phyloP scores from a whole-genome alignment of 139 green algal species.

The Trebouxia sp. region DNA sequence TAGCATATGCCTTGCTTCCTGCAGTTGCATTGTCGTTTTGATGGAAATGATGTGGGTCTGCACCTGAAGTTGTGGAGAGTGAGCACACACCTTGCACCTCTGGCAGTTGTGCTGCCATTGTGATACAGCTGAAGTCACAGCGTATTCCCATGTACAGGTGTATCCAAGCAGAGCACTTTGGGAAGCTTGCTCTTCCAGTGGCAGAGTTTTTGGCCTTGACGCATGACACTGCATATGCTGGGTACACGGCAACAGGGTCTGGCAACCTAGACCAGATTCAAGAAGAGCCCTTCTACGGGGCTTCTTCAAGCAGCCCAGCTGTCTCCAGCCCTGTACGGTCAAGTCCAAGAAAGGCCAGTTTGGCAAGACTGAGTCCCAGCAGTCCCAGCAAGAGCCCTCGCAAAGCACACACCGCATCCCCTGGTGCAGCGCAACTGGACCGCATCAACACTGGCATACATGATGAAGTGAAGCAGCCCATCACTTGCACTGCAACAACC shows the following conservation, averaged over 20 bases:
- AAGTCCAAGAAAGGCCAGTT: not conserved
- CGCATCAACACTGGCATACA: conserved; percentile 24
- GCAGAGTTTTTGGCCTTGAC: conserved; percentile 81
- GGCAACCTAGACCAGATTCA: not conserved
- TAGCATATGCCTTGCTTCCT: no score
- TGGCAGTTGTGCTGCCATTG: not conserved
- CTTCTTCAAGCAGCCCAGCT: not conserved
- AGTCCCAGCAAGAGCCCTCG: not conserved
- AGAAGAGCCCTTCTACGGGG: not conserved
- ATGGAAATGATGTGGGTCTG: no score
- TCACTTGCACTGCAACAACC: not conserved
- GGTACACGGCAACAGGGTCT: conserved; percentile 23
- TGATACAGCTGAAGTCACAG: no score
- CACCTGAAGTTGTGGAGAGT: no score
- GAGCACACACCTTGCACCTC: no score
- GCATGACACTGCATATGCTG: conserved; percentile 73
- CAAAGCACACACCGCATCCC: no score
- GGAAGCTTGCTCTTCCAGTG: conserved; percentile 77
- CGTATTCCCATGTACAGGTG: conserved; percentile 39
- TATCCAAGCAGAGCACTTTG: conserved; percentile 72
- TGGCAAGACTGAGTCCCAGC: not conserved
- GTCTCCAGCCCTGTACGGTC: not conserved
- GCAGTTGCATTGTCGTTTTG: no score
- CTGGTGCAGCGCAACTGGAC: not conserved
- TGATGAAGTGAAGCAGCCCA: not conserved